Base-by-base conservation (phyloP, 2,329 filamentous ascomycete genomes). In the Pseudocercospora musae region DNA sequence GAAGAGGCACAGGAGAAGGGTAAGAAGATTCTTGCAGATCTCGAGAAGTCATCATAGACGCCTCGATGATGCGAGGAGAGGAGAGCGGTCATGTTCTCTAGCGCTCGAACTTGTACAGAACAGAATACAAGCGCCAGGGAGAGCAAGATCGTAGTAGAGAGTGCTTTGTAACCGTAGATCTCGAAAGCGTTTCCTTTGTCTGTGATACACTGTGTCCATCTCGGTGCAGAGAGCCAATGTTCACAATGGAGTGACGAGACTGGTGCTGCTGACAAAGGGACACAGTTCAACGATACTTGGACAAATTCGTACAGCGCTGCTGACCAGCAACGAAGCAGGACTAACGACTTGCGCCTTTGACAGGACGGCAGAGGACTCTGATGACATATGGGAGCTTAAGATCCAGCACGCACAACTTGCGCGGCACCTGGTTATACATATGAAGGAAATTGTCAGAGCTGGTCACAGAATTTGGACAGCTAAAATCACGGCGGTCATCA, bases 11-110 rank as follows among this genome's bases (percentile, higher is more conserved):
- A 90, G 79, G 88, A 85, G 77, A 99, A 99, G 92, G 95, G 94
- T 85, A 93, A 97, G 89, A 96, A 98, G 92, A 98, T 99, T 86
- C 84, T 99, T 79, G 93, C 95, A 74, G 95, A 98, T 75, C 86
- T 98, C 75, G 91, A 95, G 72, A 76, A 76, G 71, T 70, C 66
- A 61, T 70, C 66, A 61, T 68, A 66, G 58, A 66, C 44, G 62
- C 42, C 37, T 57, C 42, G 33, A 15, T 50, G 58, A 46, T 54
- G 58, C 57, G 57, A 58, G 58, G 33, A 55, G 52, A 62, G 52
- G 63, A 64, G 59, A 60, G 58, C 62, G 62, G 56, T 66, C 52
- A 33, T 62, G 61, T 60, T 68, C 55, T 68, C 64, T 65, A 65
- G 67, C 66, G 67, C 66, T 57, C 62, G 46, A 54, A 66, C 50